phyloP scores from a whole-genome alignment of 129 eudicot species.

The Tagetes erecta region DNA sequence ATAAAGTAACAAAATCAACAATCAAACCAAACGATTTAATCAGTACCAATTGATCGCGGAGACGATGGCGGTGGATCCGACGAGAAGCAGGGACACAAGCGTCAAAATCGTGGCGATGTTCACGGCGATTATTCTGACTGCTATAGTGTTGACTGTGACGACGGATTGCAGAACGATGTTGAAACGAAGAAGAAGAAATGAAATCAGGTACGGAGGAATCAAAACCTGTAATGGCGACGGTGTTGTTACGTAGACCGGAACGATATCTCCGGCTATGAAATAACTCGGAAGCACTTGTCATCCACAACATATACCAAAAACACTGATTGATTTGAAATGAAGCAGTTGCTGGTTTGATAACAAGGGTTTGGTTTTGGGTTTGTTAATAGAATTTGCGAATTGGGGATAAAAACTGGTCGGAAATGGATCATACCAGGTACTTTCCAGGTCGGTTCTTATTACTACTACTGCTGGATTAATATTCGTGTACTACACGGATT shows the following conservation, averaged over 20 bases:
- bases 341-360: no score
- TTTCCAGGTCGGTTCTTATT: no score
- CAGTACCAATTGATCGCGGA: constrained; percentile 17
- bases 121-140: constrained; percentile 33
- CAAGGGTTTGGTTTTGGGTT: no score
- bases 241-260: constrained; percentile 36
- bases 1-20: not conserved
- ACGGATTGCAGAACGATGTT: constrained; percentile 27
- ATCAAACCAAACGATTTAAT: not conserved
- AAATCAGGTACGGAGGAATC: constrained; percentile 21
- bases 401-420: no score
- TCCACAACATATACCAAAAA: constrained; percentile 36
- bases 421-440: no score
- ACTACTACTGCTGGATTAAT: no score
- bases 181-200: constrained; percentile 16
- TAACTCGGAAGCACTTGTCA: constrained; percentile 81
- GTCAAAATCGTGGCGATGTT: constrained; percentile 29
- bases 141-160: constrained; percentile 23
- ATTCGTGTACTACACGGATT: no score
- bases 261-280: constrained; percentile 66
- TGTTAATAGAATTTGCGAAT: no score
- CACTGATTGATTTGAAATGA: not conserved
- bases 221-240: constrained; percentile 29
- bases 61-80: constrained; percentile 33
- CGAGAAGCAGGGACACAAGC: constrained; percentile 38